phyloP scores from a whole-genome alignment of 306 rosid species.

The Quercus mongolica region DNA sequence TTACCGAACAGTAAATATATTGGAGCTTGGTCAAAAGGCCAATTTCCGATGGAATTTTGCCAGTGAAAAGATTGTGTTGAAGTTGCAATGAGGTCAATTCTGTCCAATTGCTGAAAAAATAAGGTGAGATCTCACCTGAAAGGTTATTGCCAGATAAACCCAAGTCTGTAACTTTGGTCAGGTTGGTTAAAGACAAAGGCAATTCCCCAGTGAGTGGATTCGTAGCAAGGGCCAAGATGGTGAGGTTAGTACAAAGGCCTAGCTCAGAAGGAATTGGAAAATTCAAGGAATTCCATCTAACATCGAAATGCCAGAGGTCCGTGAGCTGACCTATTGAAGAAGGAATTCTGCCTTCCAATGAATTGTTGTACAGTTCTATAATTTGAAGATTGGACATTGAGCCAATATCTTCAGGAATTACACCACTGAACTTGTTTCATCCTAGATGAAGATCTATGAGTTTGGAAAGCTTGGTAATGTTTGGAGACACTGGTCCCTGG shows the following conservation, averaged over 20 bases:
- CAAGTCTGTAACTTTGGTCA: too few relatives aligned
- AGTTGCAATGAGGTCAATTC: too few relatives aligned
- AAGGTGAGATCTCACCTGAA: too few relatives aligned
- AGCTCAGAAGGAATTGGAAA: conserved; percentile 36
- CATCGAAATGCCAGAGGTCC: conserved; percentile 33
- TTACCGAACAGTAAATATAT: neutral
- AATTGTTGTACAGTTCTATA: conserved; percentile 30
- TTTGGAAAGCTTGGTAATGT: conserved; percentile 40
- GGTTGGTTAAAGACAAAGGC: too few relatives aligned
- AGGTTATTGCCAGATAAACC: too few relatives aligned
- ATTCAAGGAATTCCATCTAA: conserved; percentile 26
- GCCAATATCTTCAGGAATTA: conserved; percentile 40
- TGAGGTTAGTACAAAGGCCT: too few relatives aligned
- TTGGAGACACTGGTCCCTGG: conserved; percentile 35
- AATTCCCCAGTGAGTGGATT: too few relatives aligned
- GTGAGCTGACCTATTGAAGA: conserved; percentile 33
- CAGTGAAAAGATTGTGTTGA: too few relatives aligned
- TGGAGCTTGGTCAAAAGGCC: too few relatives aligned
- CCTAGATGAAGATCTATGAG: conserved; percentile 31
- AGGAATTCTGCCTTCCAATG: conserved; percentile 19
- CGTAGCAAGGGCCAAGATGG: too few relatives aligned
- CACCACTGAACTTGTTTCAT: conserved; percentile 35
- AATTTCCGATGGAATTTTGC: too few relatives aligned
- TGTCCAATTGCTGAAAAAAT: too few relatives aligned
- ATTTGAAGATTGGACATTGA: conserved; percentile 24